phyloP scores from a whole-genome alignment of 2,329 filamentous ascomycete species.

The Talaromyces sp. region DNA sequence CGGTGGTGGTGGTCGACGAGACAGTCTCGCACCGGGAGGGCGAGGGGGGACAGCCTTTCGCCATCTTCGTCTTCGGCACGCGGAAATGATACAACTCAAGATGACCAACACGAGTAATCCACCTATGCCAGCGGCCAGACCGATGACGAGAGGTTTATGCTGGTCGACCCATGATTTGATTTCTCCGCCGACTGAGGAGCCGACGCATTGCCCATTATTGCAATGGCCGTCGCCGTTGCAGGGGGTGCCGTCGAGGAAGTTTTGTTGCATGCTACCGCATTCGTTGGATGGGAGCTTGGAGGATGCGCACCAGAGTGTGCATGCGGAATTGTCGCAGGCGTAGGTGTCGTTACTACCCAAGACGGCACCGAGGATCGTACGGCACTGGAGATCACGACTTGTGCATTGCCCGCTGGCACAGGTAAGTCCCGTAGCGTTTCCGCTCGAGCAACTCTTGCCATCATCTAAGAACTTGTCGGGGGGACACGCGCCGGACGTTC shows the following conservation, averaged over 20 bases:
- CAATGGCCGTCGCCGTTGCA: constrained; percentile 79
- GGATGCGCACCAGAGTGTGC: constrained; percentile 69
- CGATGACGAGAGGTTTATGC: constrained; percentile 78
- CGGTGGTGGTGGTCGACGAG: not conserved
- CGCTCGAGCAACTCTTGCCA: constrained; percentile 59
- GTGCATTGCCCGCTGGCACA: constrained; percentile 96
- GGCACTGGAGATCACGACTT: constrained; percentile 82
- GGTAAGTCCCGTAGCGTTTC: constrained; percentile 54
- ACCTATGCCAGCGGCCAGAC: constrained; percentile 66
- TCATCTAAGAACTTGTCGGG: constrained; percentile 64
- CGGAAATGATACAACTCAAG: constrained; percentile 59
- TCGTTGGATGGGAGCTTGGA: constrained; percentile 60
- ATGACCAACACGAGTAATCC: constrained; percentile 66
- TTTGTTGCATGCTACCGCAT: constrained; percentile 76
- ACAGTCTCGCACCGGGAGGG: not conserved
- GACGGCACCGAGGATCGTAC: constrained; percentile 71
- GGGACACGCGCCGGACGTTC: constrained; percentile 68
- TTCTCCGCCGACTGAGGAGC: constrained; percentile 63
- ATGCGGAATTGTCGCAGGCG: constrained; percentile 69
- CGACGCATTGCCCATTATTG: constrained; percentile 69
- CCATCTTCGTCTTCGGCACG: constrained; percentile 42
- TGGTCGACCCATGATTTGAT: constrained; percentile 69
- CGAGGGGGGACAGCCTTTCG: not conserved
- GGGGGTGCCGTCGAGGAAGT: constrained; percentile 86
- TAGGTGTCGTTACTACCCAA: constrained; percentile 70